Conservation (phyloP, 352 stramenopile genomes). For the Phytophthora brassicae region DNA sequence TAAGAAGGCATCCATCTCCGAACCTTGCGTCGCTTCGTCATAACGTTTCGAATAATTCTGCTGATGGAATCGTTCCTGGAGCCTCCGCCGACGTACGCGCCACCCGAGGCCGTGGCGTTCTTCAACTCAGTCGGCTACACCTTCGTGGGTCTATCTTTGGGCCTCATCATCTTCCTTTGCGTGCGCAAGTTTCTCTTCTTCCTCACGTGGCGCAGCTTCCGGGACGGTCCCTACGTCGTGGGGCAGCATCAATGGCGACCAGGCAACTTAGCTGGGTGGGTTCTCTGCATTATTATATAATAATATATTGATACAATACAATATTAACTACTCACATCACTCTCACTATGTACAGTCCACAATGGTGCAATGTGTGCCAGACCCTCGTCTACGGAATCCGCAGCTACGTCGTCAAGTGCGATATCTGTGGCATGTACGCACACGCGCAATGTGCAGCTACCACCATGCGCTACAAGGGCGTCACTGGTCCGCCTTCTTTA, state of each 20-base stretch:
- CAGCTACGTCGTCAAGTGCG: slow-evolving; percentile 85
- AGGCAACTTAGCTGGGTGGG: slow-evolving; percentile 69
- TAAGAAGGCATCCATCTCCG: not conserved
- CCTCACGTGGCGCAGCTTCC: slow-evolving; percentile 82
- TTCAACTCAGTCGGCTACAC: slow-evolving; percentile 64
- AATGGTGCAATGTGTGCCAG: slow-evolving; percentile 86
- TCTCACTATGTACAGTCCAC: slow-evolving; percentile 37
- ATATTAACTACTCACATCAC: not conserved
- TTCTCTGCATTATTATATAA: no score
- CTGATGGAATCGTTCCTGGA: slow-evolving; percentile 41
- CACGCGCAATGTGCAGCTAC: slow-evolving; percentile 72
- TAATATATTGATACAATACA: no score
- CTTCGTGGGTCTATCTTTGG: slow-evolving; percentile 45
- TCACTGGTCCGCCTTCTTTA: slow-evolving; percentile 3
- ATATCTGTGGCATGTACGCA: slow-evolving; percentile 84
- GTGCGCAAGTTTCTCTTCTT: slow-evolving; percentile 79
- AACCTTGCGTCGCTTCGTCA: slow-evolving; percentile 15
- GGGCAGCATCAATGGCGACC: slow-evolving; percentile 78
- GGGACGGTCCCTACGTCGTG: slow-evolving; percentile 69
- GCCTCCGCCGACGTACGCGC: slow-evolving; percentile 52
- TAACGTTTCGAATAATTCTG: not conserved
- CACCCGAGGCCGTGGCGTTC: slow-evolving; percentile 48
- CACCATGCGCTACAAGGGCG: slow-evolving; percentile 47
- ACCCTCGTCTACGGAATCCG: slow-evolving; percentile 81
- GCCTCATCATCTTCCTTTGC: slow-evolving; percentile 57